phyloP scores from a whole-genome alignment of 1,284 basidiomycete species.

The Sanghuangporus sanghuang region DNA sequence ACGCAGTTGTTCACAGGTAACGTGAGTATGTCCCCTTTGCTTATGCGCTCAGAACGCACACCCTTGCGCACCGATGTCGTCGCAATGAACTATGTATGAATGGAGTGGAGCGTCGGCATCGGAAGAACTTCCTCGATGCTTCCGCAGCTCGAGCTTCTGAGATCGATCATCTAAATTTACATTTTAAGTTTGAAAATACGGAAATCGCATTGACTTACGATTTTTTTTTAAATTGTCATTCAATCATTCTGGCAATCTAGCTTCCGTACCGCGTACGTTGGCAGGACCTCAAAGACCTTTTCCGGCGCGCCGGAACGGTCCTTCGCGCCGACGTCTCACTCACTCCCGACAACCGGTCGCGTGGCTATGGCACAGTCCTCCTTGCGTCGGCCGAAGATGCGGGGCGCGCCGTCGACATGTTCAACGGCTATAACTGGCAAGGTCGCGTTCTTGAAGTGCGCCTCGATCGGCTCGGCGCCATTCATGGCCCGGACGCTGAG shows the following conservation, averaged over 20 bases:
- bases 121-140: not conserved
- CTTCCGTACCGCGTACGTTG: slow-evolving; percentile 90
- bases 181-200: not conserved
- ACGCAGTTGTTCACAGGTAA: slow-evolving; percentile 91
- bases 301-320: slow-evolving; percentile 92
- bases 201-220: not conserved
- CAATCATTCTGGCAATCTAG: slow-evolving; percentile 34
- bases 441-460: slow-evolving; percentile 86
- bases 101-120: slow-evolving; percentile 1
- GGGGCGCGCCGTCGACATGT: slow-evolving; percentile 83
- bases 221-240: not conserved
- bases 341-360: slow-evolving; percentile 86
- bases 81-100: not conserved
- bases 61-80: not conserved
- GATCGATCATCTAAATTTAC: not conserved
- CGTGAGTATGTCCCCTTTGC: slow-evolving; percentile 38
- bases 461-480: slow-evolving; percentile 60
- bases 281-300: slow-evolving; percentile 98
- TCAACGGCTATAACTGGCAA: slow-evolving; percentile 91
- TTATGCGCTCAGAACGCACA: not conserved
- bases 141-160: not conserved
- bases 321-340: slow-evolving; percentile 91
- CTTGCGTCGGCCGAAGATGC: slow-evolving; percentile 91
- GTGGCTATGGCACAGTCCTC: slow-evolving; percentile 91
- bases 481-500: slow-evolving; percentile 21